A percentile compares a stretch with the other conserved stretches of the same genome.
Evolutionary conservation across 768 basidiomycete species (phyloP).

Genomic region (Collybiopsis luxurians): DNA sequence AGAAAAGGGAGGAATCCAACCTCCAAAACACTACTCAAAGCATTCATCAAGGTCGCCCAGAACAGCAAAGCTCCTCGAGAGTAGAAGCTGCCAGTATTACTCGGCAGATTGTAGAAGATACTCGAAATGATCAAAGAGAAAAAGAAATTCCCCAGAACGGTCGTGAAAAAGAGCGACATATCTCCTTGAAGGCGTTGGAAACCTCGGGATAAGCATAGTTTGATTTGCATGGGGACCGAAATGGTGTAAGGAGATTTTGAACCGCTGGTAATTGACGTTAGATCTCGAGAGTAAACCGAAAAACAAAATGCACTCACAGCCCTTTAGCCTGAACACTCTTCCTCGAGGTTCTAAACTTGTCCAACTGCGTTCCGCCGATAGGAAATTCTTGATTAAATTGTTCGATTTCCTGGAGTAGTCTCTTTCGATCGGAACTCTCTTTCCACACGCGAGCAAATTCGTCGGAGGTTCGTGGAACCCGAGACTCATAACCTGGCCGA

Average conservation of each 20-base stretch:
- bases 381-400: conserved; percentile 28
- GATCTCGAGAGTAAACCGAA: background rate
- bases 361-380: conserved; percentile 21
- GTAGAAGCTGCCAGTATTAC: conserved; percentile 38
- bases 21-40: conserved; percentile 34
- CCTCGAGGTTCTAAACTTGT: conserved; percentile 28
- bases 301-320: conserved; percentile 10
- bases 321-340: conserved; percentile 35
- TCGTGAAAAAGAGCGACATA: conserved; percentile 18
- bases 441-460: conserved; percentile 39
- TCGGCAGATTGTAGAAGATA: conserved; percentile 38
- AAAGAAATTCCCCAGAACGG: conserved; percentile 18
- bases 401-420: conserved; percentile 23
- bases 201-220: conserved; percentile 41
- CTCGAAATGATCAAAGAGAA: conserved; percentile 22
- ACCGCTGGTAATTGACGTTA: conserved; percentile 12
- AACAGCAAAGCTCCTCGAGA: conserved; percentile 41
- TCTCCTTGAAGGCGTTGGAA: conserved; percentile 45
- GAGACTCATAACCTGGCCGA: conserved; percentile 28
- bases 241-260: conserved; percentile 37
- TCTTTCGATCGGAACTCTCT: conserved; percentile 29
- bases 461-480: conserved; percentile 38
- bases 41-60: conserved; percentile 35
- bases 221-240: conserved; percentile 40
- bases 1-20: conserved; percentile 1